Evolutionary conservation across 257 asterid species (phyloP), one percentile per base, ranked within the genome.

Genomic region (Gentiana dahurica): DNA sequence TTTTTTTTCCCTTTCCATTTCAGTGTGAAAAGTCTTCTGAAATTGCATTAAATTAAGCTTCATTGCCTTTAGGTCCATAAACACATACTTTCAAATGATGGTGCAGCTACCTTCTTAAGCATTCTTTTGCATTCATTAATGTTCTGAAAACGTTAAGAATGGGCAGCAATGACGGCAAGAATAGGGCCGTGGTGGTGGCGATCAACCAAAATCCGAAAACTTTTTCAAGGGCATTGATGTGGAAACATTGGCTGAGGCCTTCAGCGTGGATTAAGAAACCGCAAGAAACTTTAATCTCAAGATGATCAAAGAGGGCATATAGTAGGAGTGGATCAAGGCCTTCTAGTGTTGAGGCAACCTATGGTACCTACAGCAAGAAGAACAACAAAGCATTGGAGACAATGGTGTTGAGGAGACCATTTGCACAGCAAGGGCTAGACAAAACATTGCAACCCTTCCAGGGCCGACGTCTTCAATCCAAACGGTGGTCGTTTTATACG

Each of bases 331-430:
- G 62, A 62, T 32, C 65, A 57, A 43, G 80, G 70, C 0, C 73
- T 85, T 54, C 81, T 71, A 54, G 84, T 82, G 44, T 55, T 85
- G 62, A 65, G 57, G 48, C 95, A 91, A 2, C 88, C 91, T 0
- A 8, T 61, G 36, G 41, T 49, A 15, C 24, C 24, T 15, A 32
- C 41, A 53, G 4, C 63, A 48, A 49, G 61, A 65, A 51, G 49
- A 61, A 36, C 24, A 49, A 34, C 63, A 46, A 41, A 36, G 55
- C 5, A 64, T 44, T 3, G 46, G 39, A 12, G 41, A 53, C 2
- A 81, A 86, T 49, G 95, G 91, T 8, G n/a, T 81, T 0, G 95
- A 84, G 53, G 95, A 87, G 68, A 84, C 94, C 33, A 60, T 82
- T 1, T 87, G 93, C 81, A 47, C 65, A 48, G 78, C 83, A 54